phyloP scores from a whole-genome alignment of 768 basidiomycete species.

The Rickenella mellea region DNA sequence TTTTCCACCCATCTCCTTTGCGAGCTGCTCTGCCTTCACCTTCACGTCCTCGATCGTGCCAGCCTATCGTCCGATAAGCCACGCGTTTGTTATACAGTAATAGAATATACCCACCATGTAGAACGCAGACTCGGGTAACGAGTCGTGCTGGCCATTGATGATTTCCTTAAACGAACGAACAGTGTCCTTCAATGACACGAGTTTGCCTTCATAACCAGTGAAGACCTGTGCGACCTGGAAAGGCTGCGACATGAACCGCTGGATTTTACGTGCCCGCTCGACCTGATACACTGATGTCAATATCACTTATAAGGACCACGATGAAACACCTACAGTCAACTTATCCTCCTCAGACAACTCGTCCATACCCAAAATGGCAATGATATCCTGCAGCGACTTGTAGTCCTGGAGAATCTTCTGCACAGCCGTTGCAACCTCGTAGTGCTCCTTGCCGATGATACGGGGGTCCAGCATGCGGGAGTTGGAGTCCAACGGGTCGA shows the following conservation, averaged over 20 bases:
- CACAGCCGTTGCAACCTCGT: constrained; percentile 90
- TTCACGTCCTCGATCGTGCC: constrained; percentile 97
- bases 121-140: constrained; percentile 92
- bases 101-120: constrained; percentile 61
- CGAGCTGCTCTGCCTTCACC: constrained; percentile 93
- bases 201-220: constrained; percentile 97
- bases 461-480: constrained; percentile 99
- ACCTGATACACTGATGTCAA: constrained; percentile 40
- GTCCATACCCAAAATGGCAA: constrained; percentile 99
- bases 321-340: constrained; percentile 62
- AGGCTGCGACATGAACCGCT: constrained; percentile 99
- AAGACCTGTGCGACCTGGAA: constrained; percentile 99
- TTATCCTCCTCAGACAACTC: constrained; percentile 99
- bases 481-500: constrained; percentile 98
- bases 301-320: background rate
- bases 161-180: constrained; percentile 98
- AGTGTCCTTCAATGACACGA: constrained; percentile 94
- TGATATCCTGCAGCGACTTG: constrained; percentile 97
- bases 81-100: background rate
- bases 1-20: constrained; percentile 75
- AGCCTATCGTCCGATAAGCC: constrained; percentile 26
- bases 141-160: constrained; percentile 80
- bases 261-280: constrained; percentile 97
- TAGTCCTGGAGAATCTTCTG: constrained; percentile 98
- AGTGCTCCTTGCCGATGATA: constrained; percentile 93